Base-by-base conservation (phyloP, 2,329 filamentous ascomycete genomes). In the Penicillium olsonii region DNA sequence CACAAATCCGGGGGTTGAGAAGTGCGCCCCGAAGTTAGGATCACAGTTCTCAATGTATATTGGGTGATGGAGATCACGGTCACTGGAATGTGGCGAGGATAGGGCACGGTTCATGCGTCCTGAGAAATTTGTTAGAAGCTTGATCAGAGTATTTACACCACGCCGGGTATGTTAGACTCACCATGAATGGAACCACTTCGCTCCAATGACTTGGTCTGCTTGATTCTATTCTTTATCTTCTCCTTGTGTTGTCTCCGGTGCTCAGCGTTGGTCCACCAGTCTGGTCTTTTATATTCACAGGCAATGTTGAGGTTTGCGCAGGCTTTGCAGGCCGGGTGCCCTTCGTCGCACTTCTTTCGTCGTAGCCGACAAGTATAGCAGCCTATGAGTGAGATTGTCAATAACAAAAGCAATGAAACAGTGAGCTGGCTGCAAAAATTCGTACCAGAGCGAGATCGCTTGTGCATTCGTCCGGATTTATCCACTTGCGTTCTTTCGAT, bases 201-300 rank as follows among this genome's bases (percentile, higher is more conserved):
- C 75, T 96, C 92, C 20, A 86, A 85, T 60, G 95, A 81, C 82
- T 97, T 97, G 69, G 94, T 97, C 69, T 87, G 84, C 84, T 96
- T 96, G 79, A 99, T 97, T 73, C 92, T 90, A 73, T 88, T 87
- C 81, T 99, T 99, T 80, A 99, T 95, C 61, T 87, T 78, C 68
- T 97, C 94, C 77, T 97, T 99, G 71, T 96, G 90, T 48, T 85
- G 77, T 63, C 87, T 84, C 61, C 94, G 82, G 66, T 88, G 84
- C 56, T 96, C 91, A 66, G 88, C 88, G 79, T 94, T 96, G 75
- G 87, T 88, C 94, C 94, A 99, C 94, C 94, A 99, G 75, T 89
- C 84, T 31, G 94, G 94, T 67, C 92, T 81, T 80, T 95, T 96
- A 78, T 97, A 99, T 78, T 97, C 91, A 77, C 94, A 99, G 65